Percentiles rank a stretch among this genome's conserved stretches.
Evolutionary conservation across 2,329 filamentous ascomycete genomes (phyloP).

Genomic region (Aureobasidium subglaciale): DNA sequence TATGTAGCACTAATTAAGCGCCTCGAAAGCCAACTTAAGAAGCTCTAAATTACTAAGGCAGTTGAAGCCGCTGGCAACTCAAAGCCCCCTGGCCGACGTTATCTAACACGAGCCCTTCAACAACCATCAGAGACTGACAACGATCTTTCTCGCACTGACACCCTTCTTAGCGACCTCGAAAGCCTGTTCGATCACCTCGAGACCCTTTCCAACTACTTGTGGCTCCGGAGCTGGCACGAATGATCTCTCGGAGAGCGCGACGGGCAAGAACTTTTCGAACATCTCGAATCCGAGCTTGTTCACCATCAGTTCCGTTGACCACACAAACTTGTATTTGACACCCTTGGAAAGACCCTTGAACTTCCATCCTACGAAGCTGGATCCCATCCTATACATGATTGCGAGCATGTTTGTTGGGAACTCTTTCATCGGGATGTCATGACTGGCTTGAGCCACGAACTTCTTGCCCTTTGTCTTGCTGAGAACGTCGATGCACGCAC

Average conservation of each 20-base stretch:
- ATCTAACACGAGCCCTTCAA: no score
- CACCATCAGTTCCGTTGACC: slow-evolving; percentile 1
- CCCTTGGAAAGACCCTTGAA: not conserved
- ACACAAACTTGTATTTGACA: not conserved
- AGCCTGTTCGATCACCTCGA: slow-evolving; percentile 21
- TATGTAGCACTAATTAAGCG: no score
- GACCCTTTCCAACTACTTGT: slow-evolving; percentile 20
- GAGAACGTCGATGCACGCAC: slow-evolving; percentile 2
- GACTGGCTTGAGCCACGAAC: slow-evolving; percentile 8
- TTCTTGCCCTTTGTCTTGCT: slow-evolving; percentile 6
- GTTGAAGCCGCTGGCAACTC: no score
- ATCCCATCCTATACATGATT: not conserved
- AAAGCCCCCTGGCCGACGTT: no score
- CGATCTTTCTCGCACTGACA: slow-evolving; percentile 21
- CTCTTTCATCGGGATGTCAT: not conserved
- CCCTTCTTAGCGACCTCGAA: slow-evolving; percentile 16
- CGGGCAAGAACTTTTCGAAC: slow-evolving; percentile 20
- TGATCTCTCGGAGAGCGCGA: slow-evolving; percentile 30
- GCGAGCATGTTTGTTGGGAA: not conserved
- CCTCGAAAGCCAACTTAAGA: no score
- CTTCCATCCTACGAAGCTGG: not conserved
- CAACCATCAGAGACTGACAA: slow-evolving; percentile 15
- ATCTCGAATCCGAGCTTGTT: slow-evolving; percentile 6
- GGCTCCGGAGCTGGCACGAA: slow-evolving; percentile 25
- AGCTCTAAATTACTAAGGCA: no score